phyloP scores from a whole-genome alignment of 1,284 basidiomycete genomes.

The Ceratobasidium sp. region DNA sequence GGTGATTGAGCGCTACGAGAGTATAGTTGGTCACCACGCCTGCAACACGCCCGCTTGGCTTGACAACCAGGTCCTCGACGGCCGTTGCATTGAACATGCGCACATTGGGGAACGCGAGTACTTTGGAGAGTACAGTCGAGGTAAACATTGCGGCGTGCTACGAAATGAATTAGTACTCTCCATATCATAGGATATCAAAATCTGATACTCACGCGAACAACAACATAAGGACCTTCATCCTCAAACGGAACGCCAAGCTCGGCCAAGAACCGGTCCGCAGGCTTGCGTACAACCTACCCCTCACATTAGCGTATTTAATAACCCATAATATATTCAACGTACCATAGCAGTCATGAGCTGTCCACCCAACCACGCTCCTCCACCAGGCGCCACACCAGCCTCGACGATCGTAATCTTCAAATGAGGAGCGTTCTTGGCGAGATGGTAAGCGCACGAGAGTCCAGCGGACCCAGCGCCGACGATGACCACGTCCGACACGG shows the following conservation, averaged over 20 bases:
- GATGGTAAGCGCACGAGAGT: slow-evolving; percentile 69
- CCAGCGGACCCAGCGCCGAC: slow-evolving; percentile 67
- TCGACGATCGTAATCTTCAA: slow-evolving; percentile 70
- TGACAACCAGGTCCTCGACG: slow-evolving; percentile 81
- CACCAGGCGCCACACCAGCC: slow-evolving; percentile 66
- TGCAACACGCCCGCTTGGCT: slow-evolving; percentile 79
- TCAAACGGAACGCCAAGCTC: slow-evolving; percentile 84
- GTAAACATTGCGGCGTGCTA: slow-evolving; percentile 86
- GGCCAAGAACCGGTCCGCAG: slow-evolving; percentile 78
- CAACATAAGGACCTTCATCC: slow-evolving; percentile 83
- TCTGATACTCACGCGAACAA: slow-evolving; percentile 60
- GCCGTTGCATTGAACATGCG: slow-evolving; percentile 81
- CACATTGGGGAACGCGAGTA: slow-evolving; percentile 81
- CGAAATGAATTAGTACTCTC: not conserved
- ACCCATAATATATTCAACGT: slow-evolving; percentile 28
- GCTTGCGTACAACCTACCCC: slow-evolving; percentile 79
- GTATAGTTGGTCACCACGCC: slow-evolving; percentile 91
- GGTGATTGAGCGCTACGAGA: slow-evolving; percentile 83
- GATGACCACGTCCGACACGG: slow-evolving; percentile 73
- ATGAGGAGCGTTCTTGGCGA: slow-evolving; percentile 66
- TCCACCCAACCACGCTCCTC: slow-evolving; percentile 81
- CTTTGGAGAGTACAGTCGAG: slow-evolving; percentile 79
- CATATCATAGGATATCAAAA: not conserved
- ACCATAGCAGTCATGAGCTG: slow-evolving; percentile 89
- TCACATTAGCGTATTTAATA: not conserved